These are phyloP conservation scores for Blastomyces parvus DNA, from an alignment of 2,329 filamentous ascomycete species.

Conservation along the genomic window DNA sequence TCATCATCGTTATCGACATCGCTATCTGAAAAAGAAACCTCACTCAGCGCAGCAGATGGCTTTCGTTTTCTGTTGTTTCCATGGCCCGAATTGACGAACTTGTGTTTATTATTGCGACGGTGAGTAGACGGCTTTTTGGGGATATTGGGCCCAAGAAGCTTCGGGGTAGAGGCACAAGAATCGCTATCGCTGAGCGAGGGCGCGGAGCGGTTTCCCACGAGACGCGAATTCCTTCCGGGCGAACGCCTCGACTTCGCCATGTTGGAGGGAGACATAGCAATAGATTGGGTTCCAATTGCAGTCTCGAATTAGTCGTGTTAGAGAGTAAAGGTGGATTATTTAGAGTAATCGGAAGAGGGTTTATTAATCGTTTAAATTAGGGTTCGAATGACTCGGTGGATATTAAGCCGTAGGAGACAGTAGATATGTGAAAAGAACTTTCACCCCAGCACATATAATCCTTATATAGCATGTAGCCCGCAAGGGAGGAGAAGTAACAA, in stretches of 20 bases:
- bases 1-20: slow-evolving; percentile 22
- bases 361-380: not conserved
- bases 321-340: not conserved
- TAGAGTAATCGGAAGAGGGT: not conserved
- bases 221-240: not conserved
- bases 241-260: not conserved
- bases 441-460: not conserved
- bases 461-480: not conserved
- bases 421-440: not conserved
- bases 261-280: slow-evolving; percentile 1
- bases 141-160: slow-evolving; percentile 10
- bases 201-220: not conserved
- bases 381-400: not conserved
- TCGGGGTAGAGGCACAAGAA: slow-evolving; percentile 4
- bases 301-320: not conserved
- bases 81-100: slow-evolving; percentile 19
- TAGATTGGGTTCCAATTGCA: not conserved
- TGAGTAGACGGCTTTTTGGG: slow-evolving; percentile 8
- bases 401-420: not conserved
- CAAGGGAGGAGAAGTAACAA: not conserved
- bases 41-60: slow-evolving; percentile 23
- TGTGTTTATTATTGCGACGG: slow-evolving; percentile 10
- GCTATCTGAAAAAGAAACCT: slow-evolving; percentile 33
- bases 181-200: slow-evolving; percentile 3
- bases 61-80: slow-evolving; percentile 27